These are phyloP conservation scores for Saccharomyces pastorianus DNA, from an alignment of 1,139 yeast species.

Conservation along the genomic window DNA sequence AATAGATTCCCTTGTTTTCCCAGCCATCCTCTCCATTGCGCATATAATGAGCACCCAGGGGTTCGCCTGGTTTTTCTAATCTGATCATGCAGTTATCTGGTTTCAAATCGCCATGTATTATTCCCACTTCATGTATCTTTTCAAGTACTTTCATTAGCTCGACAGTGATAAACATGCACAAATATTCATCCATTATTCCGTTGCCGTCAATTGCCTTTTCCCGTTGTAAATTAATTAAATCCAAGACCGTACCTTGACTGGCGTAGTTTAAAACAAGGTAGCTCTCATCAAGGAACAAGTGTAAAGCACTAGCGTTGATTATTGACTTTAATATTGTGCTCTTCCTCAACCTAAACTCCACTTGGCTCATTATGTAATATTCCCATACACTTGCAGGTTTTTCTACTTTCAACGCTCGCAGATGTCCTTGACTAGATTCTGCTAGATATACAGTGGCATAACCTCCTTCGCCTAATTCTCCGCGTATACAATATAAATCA, in stretches of 20 bases:
- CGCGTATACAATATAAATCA: constrained; percentile 48
- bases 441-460: constrained; percentile 72
- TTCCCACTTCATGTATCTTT: constrained; percentile 52
- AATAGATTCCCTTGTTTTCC: constrained; percentile 48
- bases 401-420: constrained; percentile 68
- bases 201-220: constrained; percentile 20
- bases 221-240: constrained; percentile 50
- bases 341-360: constrained; percentile 35
- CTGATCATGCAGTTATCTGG: constrained; percentile 83
- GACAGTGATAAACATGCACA: constrained; percentile 56
- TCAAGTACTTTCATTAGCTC: constrained; percentile 58
- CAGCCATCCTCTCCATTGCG: constrained; percentile 40
- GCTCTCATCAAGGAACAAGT: constrained; percentile 62
- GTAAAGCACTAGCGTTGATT: constrained; percentile 46
- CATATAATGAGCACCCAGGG: constrained; percentile 27
- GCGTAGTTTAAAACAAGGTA: constrained; percentile 62
- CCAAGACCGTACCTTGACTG: constrained; percentile 68
- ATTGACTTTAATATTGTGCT: constrained; percentile 35
- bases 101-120: constrained; percentile 79
- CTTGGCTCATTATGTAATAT: constrained; percentile 57
- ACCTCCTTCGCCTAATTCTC: constrained; percentile 71
- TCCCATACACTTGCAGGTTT: constrained; percentile 75
- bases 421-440: constrained; percentile 51
- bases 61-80: constrained; percentile 32
- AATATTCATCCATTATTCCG: constrained; percentile 44